phyloP scores from a whole-genome alignment of 768 basidiomycete species.

The Mycena chlorophos region DNA sequence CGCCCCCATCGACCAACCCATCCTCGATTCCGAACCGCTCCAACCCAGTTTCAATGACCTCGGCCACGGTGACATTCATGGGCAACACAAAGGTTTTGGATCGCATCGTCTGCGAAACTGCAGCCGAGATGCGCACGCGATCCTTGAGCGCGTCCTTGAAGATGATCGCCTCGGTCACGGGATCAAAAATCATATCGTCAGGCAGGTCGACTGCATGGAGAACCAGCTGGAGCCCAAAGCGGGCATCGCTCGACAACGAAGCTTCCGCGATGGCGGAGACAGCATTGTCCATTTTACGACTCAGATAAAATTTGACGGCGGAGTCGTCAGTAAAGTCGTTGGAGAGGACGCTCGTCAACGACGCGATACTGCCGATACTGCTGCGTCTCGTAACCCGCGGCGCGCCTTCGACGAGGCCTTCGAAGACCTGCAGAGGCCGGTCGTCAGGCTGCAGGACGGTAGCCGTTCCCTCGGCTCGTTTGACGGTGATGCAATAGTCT shows the following conservation, averaged over 20 bases:
- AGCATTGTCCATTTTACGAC: slow-evolving; percentile 39
- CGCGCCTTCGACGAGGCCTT: slow-evolving; percentile 77
- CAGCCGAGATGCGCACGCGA: slow-evolving; percentile 45
- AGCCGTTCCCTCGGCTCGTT: slow-evolving; percentile 86
- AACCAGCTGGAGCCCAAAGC: not conserved
- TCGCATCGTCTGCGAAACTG: slow-evolving; percentile 60
- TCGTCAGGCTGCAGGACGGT: slow-evolving; percentile 72
- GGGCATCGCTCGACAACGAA: not conserved
- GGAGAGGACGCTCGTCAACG: slow-evolving; percentile 68
- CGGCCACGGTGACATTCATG: slow-evolving; percentile 92
- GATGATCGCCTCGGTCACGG: slow-evolving; percentile 90
- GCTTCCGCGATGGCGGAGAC: not conserved
- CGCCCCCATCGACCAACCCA: slow-evolving; percentile 98
- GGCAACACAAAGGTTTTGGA: slow-evolving; percentile 90
- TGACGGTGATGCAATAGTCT: slow-evolving; percentile 88
- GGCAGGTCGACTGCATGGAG: slow-evolving; percentile 66
- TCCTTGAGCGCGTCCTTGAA: slow-evolving; percentile 74
- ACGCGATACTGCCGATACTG: slow-evolving; percentile 84
- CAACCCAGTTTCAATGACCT: slow-evolving; percentile 89
- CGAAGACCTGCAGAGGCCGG: slow-evolving; percentile 87
- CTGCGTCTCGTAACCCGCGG: slow-evolving; percentile 89
- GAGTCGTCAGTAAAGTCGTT: slow-evolving; percentile 98
- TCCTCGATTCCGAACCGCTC: slow-evolving; percentile 94
- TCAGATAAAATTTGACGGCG: slow-evolving; percentile 93
- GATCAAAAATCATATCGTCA: slow-evolving; percentile 93